Base-by-base conservation (phyloP, 1,139 yeast species). In the Taphrina wiesneri region DNA sequence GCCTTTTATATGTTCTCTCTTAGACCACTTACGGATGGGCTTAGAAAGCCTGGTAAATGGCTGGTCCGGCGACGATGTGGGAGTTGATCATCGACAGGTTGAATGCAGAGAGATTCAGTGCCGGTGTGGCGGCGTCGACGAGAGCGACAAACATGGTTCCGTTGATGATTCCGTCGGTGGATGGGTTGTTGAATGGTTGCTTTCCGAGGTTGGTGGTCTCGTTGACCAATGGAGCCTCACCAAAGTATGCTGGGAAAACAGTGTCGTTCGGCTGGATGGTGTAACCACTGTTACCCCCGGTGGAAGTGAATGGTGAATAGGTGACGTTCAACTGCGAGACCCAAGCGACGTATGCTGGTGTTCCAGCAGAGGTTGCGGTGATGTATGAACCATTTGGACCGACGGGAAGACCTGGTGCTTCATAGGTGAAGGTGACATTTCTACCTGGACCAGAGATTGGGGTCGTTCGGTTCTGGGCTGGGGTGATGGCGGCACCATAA, bases 321-420 rank as follows among this genome's bases (percentile, higher is more conserved):
- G 70, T 68, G 34, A 61, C 56, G 65, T 68, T 68, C 51, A 68
- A 32, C 57, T 68, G 70, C 17, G 68, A 64, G 51, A 68, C 57
- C 70, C 70, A 68, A 23, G 70, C 70, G 41, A 68, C 68, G 51
- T 43, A 68, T n/a, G 52, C 51, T 21, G 70, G 70, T 23, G 56
- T 32, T 21, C 61, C 61, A 15, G 67, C 61, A 21, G 67, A 39
- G 32, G 66, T 32, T 11, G 61, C 53, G 28, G 70, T 83, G 73
- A 92, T 85, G 80, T 85, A 87, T 52, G 82, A 83, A 74, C 86
- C 85, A 73, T 86, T 92, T 80, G 93, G 85, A 70, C 95, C 85
- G 72, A 88, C 95, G 30, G 91, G 85, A 79, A 88, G 87, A 81
- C 96, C 96, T 78, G 88, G 88, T 66, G 92, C 86, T 79, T 88